phyloP scores from a whole-genome alignment of 2,329 filamentous ascomycete genomes.

The Penicillium sp. region DNA sequence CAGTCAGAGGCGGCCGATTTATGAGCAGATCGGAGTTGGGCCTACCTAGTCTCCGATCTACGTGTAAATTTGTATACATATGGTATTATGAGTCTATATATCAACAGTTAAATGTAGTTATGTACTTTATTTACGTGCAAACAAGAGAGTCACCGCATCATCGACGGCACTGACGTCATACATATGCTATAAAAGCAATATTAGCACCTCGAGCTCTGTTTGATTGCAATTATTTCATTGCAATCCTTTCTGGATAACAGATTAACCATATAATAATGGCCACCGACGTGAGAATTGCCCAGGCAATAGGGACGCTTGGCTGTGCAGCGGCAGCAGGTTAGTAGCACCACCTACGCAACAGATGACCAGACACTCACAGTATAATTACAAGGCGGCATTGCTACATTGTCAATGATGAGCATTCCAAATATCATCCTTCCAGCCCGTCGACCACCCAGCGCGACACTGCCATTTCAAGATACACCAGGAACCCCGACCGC shows the following conservation, averaged over 20 bases:
- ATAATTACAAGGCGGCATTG: conserved; percentile 24
- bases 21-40: conserved; percentile 11
- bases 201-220: too few relatives aligned
- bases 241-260: not conserved
- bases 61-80: not conserved
- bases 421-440: conserved; percentile 24
- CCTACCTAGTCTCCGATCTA: conserved; percentile 2
- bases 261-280: not conserved
- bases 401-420: conserved; percentile 20
- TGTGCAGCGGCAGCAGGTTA: conserved; percentile 9
- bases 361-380: not conserved
- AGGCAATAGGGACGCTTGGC: conserved; percentile 12
- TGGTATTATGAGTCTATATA: not conserved
- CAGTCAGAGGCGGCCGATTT: conserved; percentile 5
- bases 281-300: conserved; percentile 7
- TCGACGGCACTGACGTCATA: not conserved
- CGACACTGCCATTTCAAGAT: conserved; percentile 5
- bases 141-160: not conserved
- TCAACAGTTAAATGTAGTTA: too few relatives aligned
- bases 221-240: not conserved
- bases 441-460: conserved; percentile 9
- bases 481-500: conserved; percentile 20
- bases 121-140: not conserved
- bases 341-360: not conserved
- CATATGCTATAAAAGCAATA: not conserved